phyloP scores from a whole-genome alignment of 768 basidiomycete species.

The Ephemerocybe angulata region DNA sequence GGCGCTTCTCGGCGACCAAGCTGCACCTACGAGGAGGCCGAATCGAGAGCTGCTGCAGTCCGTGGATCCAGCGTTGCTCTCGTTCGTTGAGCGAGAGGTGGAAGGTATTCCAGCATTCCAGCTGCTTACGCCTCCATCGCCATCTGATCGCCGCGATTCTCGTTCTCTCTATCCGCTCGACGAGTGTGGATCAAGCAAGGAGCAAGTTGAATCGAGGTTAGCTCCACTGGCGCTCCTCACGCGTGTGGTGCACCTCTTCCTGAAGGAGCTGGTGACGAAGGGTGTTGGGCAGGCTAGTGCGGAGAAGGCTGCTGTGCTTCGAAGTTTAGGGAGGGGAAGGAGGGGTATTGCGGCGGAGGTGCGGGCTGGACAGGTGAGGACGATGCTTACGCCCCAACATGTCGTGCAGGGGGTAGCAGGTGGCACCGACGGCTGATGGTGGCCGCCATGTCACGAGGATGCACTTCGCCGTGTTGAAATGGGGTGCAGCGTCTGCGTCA shows the following conservation, averaged over 20 bases:
- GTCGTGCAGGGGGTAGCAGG: constrained; percentile 35
- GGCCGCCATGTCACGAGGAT: background rate
- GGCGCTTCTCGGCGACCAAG: too few relatives aligned
- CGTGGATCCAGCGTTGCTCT: constrained; percentile 6
- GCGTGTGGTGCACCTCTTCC: constrained; percentile 30
- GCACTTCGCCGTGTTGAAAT: background rate
- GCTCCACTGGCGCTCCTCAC: constrained; percentile 41
- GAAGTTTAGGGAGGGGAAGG: constrained; percentile 15
- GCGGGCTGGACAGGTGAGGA: constrained; percentile 13
- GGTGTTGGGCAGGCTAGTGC: constrained; percentile 34
- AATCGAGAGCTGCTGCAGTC: constrained; percentile 5
- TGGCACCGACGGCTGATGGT: constrained; percentile 14
- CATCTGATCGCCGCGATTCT: constrained; percentile 5
- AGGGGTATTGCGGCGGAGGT: constrained; percentile 11
- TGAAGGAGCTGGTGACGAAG: constrained; percentile 31
- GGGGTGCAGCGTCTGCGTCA: too few relatives aligned
- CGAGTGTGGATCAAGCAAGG: constrained; percentile 22
- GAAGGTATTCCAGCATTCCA: constrained; percentile 14
- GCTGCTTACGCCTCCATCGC: constrained; percentile 6
- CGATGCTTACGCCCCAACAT: constrained; percentile 41
- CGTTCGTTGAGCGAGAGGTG: constrained; percentile 5
- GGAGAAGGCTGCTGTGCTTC: constrained; percentile 26
- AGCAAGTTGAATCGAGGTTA: constrained; percentile 30
- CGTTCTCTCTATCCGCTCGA: constrained; percentile 24
- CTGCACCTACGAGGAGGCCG: background rate